Evolutionary conservation across 352 stramenopile species (phyloP).

Genomic region (Globisporangium alternatum): DNA sequence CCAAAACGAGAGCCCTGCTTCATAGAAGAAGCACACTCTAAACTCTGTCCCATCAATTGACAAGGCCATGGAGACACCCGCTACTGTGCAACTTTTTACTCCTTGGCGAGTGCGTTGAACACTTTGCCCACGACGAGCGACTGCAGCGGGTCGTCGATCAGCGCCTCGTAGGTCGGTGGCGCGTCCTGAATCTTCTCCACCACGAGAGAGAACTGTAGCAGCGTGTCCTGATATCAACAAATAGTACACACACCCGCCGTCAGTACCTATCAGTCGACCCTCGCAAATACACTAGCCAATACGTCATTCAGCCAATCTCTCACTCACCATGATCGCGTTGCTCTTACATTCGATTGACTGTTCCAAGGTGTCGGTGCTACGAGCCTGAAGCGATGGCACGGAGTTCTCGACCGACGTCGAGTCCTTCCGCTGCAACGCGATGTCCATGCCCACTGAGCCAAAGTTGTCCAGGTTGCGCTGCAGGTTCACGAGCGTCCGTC

Average conservation of each 20-base stretch:
- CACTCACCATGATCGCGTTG: constrained; percentile 49
- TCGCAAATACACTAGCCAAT: background rate
- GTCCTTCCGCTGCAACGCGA: constrained; percentile 22
- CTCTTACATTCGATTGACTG: constrained; percentile 51
- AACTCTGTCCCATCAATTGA: too few relatives aligned
- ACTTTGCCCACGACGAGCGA: constrained; percentile 9
- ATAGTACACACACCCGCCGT: background rate
- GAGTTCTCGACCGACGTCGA: constrained; percentile 13
- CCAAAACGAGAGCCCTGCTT: too few relatives aligned
- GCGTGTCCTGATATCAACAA: constrained; percentile 33
- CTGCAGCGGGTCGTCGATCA: constrained; percentile 17
- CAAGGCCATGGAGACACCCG: too few relatives aligned
- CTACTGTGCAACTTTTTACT: background rate
- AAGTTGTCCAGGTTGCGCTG: constrained; percentile 48
- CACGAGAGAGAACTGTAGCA: constrained; percentile 59
- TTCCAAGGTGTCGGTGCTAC: constrained; percentile 36
- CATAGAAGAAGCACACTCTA: too few relatives aligned
- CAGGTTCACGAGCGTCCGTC: constrained; percentile 47
- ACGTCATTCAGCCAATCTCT: background rate
- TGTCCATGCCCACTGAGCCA: constrained; percentile 26
- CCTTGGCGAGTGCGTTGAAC: background rate
- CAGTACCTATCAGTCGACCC: background rate
- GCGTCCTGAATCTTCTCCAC: constrained; percentile 55
- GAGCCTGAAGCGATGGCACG: constrained; percentile 3
- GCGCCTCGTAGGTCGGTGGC: constrained; percentile 38